These are phyloP conservation scores for Biancaea sappan DNA, from an alignment of 306 rosid genomes.

Conservation along the genomic window DNA sequence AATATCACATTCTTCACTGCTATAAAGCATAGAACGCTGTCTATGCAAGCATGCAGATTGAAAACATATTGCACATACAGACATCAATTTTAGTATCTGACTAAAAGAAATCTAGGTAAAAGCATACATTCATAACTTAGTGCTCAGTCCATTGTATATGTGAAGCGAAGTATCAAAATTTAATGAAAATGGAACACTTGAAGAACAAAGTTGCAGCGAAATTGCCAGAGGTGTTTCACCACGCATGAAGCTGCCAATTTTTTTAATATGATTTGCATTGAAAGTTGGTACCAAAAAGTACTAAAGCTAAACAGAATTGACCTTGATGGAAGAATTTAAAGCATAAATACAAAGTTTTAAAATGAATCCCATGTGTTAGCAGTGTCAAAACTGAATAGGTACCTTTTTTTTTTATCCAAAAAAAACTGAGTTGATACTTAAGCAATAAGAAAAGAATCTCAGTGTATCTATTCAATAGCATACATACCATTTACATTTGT, in stretches of 20 bases:
- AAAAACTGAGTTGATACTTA: not conserved
- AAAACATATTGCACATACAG: not conserved
- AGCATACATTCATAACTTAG: not conserved
- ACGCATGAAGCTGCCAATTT: not conserved
- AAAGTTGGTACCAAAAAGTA: constrained; percentile 9
- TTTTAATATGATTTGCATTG: not conserved
- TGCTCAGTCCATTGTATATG: not conserved
- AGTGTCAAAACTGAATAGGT: not conserved
- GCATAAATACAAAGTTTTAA: not conserved
- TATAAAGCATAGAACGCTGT: not conserved
- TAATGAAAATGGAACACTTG: not conserved
- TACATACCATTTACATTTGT: constrained; percentile 58
- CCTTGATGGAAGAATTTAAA: not conserved
- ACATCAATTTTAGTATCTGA: not conserved
- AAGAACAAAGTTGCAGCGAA: not conserved
- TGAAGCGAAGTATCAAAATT: constrained; percentile 2
- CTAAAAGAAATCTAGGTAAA: not conserved
- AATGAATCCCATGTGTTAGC: not conserved
- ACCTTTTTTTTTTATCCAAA: too few species aligned
- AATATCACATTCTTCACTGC: not conserved
- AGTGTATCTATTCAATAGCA: not conserved
- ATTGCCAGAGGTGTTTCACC: not conserved
- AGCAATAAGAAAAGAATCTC: not conserved
- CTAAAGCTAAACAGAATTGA: not conserved
- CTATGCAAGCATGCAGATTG: not conserved